These are phyloP conservation scores for Monilinia polystroma DNA, from an alignment of 2,329 filamentous ascomycete genomes.

Conservation along the genomic window DNA sequence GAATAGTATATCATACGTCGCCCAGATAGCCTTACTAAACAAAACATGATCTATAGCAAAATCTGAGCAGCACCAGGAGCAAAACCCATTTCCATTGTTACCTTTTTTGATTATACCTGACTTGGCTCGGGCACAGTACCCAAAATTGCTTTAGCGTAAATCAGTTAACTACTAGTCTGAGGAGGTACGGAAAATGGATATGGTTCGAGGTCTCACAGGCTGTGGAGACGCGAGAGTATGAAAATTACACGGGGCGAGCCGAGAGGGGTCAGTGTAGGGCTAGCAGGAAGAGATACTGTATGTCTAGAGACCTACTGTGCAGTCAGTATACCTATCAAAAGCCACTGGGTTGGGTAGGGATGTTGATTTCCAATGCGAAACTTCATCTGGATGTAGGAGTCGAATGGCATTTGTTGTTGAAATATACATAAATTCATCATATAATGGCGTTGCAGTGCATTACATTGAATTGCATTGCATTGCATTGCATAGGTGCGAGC, in stretches of 20 bases:
- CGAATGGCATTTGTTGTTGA: neutral
- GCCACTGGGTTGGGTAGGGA: neutral
- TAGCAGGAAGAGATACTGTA: slow-evolving; percentile 2
- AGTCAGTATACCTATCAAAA: neutral
- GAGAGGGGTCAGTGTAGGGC: neutral
- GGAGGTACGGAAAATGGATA: neutral
- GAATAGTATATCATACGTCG: too few relatives aligned
- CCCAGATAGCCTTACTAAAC: too few relatives aligned
- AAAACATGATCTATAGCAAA: too few relatives aligned
- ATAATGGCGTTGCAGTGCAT: slow-evolving; percentile 5
- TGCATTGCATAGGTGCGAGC: neutral
- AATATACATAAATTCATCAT: neutral
- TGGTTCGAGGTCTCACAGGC: neutral
- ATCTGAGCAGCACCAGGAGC: too few relatives aligned
- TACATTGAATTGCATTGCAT: neutral
- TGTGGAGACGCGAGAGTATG: neutral
- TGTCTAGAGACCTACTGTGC: slow-evolving; percentile 2
- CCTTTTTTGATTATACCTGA: too few relatives aligned
- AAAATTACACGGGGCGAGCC: neutral
- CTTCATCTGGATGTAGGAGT: neutral
- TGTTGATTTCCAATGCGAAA: neutral
- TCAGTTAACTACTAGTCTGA: neutral
- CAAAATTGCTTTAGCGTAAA: too few relatives aligned
- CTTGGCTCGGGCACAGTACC: too few relatives aligned
- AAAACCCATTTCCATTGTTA: too few relatives aligned